Base-by-base conservation (phyloP, 2,329 filamentous ascomycete genomes). In the Helotiales sp. region DNA sequence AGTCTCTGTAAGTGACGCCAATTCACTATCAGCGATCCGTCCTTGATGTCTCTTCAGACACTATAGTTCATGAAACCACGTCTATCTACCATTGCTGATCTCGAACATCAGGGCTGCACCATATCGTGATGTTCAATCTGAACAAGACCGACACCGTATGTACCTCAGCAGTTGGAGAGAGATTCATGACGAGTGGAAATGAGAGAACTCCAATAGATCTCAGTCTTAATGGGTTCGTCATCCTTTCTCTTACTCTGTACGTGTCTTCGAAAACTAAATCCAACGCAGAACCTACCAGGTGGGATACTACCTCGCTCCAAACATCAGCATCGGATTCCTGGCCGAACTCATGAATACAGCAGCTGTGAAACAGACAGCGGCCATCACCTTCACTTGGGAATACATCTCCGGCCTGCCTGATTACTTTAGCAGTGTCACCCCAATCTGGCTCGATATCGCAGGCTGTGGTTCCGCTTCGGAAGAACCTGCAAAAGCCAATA, bases 361-460 rank as follows among this genome's bases (percentile, higher is more conserved):
- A 9, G 52, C 24, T 10, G 30, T 33, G 2, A 52, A 52, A 8
- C 52, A 55, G 22, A 52, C 59, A 4, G 58, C 30, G 1, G 22
- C 61, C 57, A 44, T 60, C 2, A 57, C 58, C 17, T 54, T 60
- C 9, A 60, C 54, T 19, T 60, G 58, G 52, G 51, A 60, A 31
- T 57, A 57, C 33, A 24, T 57, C 22, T 46, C 53, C 5, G 44
- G 46, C n/a, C 15, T 44, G 6, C 58, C 54, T 5, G 17, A 27
- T 17, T 24, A 9, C 15, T 57, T 57, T 24, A 30, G 38, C 34
- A 46, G 36, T 25, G 34, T 31, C 13, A 50, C 46, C 7, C 58
- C 58, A 22, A n/a, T 60, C 4, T 60, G 54, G 58, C 36, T 60
- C 3, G 58, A 60, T 25, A 46, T 60, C 24, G 30, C 22, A 8